Conservation (phyloP, 352 stramenopile genomes). For the Globisporangium abappressorium region DNA sequence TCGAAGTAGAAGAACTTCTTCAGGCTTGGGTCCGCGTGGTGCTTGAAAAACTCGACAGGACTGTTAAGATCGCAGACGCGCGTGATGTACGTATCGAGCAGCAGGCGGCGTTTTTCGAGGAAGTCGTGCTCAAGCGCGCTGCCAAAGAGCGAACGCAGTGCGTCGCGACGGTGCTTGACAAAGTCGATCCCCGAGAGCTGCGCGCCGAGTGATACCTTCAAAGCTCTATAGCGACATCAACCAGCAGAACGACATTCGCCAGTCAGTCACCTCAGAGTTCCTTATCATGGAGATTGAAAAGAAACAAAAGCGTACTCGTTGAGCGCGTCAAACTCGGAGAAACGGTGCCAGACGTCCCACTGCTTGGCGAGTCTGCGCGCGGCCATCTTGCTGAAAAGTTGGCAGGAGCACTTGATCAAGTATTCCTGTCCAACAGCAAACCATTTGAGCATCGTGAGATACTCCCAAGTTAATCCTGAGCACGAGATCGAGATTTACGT, state of each 20-base stretch:
- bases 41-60: constrained; percentile 62
- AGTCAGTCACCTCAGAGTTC: background rate
- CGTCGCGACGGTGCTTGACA: constrained; percentile 52
- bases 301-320: constrained; percentile 28
- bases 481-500: background rate
- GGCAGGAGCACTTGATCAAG: constrained; percentile 55
- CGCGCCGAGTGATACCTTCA: constrained; percentile 42
- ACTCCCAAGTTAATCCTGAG: too few relatives aligned
- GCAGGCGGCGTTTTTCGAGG: constrained; percentile 50
- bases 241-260: background rate
- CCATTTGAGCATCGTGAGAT: too few relatives aligned
- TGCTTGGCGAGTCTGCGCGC: constrained; percentile 49
- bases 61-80: constrained; percentile 37
- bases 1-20: constrained; percentile 70
- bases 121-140: constrained; percentile 53
- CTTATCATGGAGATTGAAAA: background rate
- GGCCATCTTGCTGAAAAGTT: constrained; percentile 48
- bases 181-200: constrained; percentile 51
- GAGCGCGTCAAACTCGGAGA: constrained; percentile 61
- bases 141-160: constrained; percentile 43
- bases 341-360: constrained; percentile 65
- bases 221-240: constrained; percentile 20
- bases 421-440: constrained; percentile 44
- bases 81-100: constrained; percentile 51
- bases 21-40: constrained; percentile 36